A percentile compares a stretch with the other conserved stretches of the same genome.
These are phyloP conservation scores for Prunus dulcis DNA, from an alignment of 306 rosid species.

Conservation along the genomic window DNA sequence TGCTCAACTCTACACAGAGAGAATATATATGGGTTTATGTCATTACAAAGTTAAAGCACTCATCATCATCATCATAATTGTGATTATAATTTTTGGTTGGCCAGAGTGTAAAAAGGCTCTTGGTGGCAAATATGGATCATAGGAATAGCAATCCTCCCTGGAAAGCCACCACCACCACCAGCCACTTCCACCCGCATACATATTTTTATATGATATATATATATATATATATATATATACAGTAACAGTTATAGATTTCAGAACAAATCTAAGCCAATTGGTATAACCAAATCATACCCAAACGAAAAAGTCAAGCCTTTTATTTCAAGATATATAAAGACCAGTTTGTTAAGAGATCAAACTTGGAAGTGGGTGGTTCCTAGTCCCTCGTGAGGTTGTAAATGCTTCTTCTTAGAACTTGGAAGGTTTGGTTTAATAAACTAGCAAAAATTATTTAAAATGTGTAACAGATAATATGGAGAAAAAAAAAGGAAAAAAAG, in stretches of 20 bases:
- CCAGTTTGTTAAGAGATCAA: constrained; percentile 40
- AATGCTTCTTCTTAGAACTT: constrained; percentile 15
- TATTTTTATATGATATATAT: too few relatives aligned
- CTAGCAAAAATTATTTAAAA: constrained; percentile 1
- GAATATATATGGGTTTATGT: constrained; percentile 17
- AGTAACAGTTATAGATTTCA: constrained; percentile 8
- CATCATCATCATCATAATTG: constrained; percentile 34
- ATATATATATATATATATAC: too few relatives aligned
- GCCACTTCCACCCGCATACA: constrained; percentile 11
- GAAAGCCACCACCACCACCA: constrained; percentile 23
- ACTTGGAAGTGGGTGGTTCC: constrained; percentile 22
- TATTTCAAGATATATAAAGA: constrained; percentile 30
- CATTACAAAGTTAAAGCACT: constrained; percentile 37
- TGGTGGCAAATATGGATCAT: constrained; percentile 9
- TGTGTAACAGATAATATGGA: not conserved
- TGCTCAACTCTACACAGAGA: constrained; percentile 9
- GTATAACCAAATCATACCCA: not conserved
- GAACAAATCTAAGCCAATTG: constrained; percentile 23
- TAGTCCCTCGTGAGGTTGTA: constrained; percentile 15
- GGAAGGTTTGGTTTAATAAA: constrained; percentile 1
- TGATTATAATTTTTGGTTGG: constrained; percentile 25
- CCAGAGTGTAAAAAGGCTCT: constrained; percentile 24
- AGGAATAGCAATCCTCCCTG: not conserved
- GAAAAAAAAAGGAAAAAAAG: constrained; percentile 1
- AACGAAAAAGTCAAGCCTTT: constrained; percentile 32